Conservation (phyloP, 352 stramenopile genomes). For the Pythium catenulatum region DNA sequence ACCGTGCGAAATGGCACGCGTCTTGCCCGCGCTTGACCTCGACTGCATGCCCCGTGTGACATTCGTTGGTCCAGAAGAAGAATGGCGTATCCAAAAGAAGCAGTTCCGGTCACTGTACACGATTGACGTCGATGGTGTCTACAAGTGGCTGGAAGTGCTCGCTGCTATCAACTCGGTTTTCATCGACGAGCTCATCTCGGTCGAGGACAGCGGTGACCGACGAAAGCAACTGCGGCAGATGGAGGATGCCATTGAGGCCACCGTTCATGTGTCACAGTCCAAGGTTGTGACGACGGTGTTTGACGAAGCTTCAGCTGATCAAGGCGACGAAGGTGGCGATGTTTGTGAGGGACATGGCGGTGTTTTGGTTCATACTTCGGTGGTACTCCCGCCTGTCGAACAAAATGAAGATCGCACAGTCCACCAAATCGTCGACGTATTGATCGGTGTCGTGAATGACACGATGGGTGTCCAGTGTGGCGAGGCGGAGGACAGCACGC, state of each 20-base stretch:
- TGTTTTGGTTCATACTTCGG: background rate
- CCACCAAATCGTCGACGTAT: background rate
- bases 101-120: background rate
- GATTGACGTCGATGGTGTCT: background rate
- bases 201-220: background rate
- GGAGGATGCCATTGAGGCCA: background rate
- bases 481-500: background rate
- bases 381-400: background rate
- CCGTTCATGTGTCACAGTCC: background rate
- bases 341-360: too few species aligned
- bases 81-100: background rate
- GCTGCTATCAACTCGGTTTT: background rate
- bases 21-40: background rate
- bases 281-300: background rate
- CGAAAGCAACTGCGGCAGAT: background rate
- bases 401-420: background rate
- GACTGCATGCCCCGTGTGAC: background rate
- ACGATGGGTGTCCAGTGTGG: background rate
- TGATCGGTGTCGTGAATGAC: background rate
- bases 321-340: background rate
- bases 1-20: background rate
- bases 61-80: background rate
- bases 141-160: conserved; percentile 1
- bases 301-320: background rate
- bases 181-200: background rate